These are phyloP conservation scores for Colletotrichum liaoningense DNA, from an alignment of 2,329 filamentous ascomycete genomes.

Conservation along the genomic window DNA sequence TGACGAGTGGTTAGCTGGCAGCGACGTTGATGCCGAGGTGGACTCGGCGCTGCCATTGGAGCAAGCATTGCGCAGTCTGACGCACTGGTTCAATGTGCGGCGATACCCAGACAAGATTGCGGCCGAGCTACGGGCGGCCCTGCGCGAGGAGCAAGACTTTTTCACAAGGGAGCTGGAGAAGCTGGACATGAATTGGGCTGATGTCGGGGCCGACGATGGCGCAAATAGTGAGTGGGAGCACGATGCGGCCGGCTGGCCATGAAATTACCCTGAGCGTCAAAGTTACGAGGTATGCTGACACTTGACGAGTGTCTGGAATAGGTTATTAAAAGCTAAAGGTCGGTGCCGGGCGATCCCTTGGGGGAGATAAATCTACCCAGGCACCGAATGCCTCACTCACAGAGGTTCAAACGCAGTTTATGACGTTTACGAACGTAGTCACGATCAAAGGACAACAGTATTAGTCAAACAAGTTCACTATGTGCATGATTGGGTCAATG, in stretches of 20 bases:
- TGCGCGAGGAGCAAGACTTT: constrained; percentile 82
- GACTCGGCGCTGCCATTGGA: constrained; percentile 93
- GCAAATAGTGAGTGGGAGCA: constrained; percentile 41
- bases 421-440: not conserved
- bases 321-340: constrained; percentile 16
- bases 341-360: not conserved
- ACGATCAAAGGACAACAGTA: not conserved
- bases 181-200: constrained; percentile 67
- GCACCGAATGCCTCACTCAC: not conserved
- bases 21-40: constrained; percentile 92
- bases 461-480: not conserved
- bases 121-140: constrained; percentile 64
- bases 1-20: constrained; percentile 94
- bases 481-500: not conserved
- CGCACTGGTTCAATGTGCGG: constrained; percentile 93
- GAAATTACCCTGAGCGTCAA: constrained; percentile 1
- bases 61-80: constrained; percentile 87
- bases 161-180: constrained; percentile 83
- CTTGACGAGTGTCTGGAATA: constrained; percentile 30
- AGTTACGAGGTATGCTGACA: constrained; percentile 20
- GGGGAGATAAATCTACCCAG: not conserved
- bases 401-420: not conserved
- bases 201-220: constrained; percentile 48
- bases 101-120: constrained; percentile 84
- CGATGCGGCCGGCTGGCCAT: constrained; percentile 33